Percentiles rank a stretch among this genome's conserved stretches.
Evolutionary conservation across 805 yeast genomes (phyloP).

Genomic region (Ogataea trehalophila): DNA sequence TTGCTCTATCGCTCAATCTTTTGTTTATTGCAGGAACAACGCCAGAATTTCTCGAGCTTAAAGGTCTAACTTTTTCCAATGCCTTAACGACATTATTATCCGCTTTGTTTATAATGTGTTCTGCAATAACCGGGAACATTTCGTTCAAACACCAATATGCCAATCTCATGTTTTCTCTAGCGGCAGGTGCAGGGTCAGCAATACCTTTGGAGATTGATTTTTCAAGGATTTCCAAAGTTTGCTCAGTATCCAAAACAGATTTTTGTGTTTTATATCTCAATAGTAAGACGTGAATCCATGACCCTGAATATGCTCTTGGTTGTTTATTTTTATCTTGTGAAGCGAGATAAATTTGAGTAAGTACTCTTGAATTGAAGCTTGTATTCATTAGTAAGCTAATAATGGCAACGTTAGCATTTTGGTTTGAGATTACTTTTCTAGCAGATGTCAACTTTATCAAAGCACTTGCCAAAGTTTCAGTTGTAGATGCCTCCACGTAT

Average conservation of each 20-base stretch:
- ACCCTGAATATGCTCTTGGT: conserved; percentile 64
- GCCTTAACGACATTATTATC: conserved; percentile 51
- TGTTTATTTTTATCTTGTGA: conserved; percentile 65
- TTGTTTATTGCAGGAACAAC: background rate
- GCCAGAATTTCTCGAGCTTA: conserved; percentile 13
- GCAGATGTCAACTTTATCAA: conserved; percentile 52
- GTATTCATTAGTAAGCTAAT: conserved; percentile 52
- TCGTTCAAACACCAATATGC: conserved; percentile 68
- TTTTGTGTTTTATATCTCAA: conserved; percentile 42
- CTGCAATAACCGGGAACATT: conserved; percentile 50
- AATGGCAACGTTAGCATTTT: conserved; percentile 49
- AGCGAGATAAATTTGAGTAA: conserved; percentile 46
- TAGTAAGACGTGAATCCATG: conserved; percentile 63
- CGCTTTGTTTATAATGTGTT: conserved; percentile 30
- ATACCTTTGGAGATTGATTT: conserved; percentile 56
- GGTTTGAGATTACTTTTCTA: conserved; percentile 60
- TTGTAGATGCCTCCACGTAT: conserved; percentile 38
- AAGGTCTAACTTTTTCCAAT: conserved; percentile 55
- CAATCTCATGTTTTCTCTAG: conserved; percentile 67
- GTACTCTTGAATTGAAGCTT: conserved; percentile 46
- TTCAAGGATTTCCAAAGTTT: conserved; percentile 41
- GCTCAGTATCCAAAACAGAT: conserved; percentile 24
- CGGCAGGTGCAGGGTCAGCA: conserved; percentile 74
- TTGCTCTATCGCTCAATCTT: conserved; percentile 33
- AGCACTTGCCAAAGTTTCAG: conserved; percentile 45